Conservation (phyloP, 202 grass and related monocot genomes). For the Saccharum hybrid region DNA sequence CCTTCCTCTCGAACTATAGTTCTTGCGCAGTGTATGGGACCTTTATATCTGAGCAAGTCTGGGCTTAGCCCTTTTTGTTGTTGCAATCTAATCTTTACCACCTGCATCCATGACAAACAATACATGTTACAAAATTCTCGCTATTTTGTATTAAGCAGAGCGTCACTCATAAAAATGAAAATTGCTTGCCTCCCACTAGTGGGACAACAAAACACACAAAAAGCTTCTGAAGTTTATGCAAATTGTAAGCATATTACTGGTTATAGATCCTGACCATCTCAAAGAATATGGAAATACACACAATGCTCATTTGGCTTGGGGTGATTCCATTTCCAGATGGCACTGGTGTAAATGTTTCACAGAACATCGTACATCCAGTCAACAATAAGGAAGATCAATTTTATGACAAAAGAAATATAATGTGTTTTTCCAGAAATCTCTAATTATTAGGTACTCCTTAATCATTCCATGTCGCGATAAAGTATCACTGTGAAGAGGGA, state of each 20-base stretch:
- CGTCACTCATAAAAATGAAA: background rate
- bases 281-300: background rate
- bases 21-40: conserved; percentile 78
- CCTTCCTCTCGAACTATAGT: conserved; percentile 86
- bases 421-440: background rate
- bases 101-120: conserved; percentile 53
- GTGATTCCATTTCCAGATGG: background rate
- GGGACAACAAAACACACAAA: background rate
- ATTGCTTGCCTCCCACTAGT: background rate
- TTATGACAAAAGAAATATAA: background rate
- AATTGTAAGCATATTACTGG: background rate
- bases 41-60: conserved; percentile 80
- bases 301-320: background rate
- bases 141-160: background rate
- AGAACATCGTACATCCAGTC: background rate
- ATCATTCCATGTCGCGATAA: background rate
- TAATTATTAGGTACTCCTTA: background rate
- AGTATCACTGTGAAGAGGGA: background rate
- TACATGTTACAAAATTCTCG: conserved; percentile 13
- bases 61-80: conserved; percentile 84
- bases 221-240: background rate
- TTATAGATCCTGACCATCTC: background rate
- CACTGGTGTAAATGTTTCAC: background rate
- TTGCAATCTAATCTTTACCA: conserved; percentile 90
- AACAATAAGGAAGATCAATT: background rate